These are phyloP conservation scores for Magnusiomyces ingens DNA, from an alignment of 1,139 yeast genomes.

Conservation along the genomic window DNA sequence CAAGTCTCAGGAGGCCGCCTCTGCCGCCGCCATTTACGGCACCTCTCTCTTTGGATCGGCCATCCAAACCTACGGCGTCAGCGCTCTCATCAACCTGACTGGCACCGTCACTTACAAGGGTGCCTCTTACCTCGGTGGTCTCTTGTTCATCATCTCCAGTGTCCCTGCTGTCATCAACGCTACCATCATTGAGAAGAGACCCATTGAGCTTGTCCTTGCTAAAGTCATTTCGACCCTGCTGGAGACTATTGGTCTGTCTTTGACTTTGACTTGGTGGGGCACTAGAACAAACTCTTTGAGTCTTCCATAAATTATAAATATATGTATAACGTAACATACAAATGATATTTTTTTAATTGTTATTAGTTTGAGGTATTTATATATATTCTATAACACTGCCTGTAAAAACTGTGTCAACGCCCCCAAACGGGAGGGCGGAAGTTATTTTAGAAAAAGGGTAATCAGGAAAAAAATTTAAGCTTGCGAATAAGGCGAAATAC, in stretches of 20 bases:
- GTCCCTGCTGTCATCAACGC: slow-evolving; percentile 34
- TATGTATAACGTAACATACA: not conserved
- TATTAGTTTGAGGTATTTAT: too few species aligned
- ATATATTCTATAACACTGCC: not conserved
- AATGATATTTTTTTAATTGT: not conserved
- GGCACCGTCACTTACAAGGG: slow-evolving; percentile 37
- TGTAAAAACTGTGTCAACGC: too few species aligned
- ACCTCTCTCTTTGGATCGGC: slow-evolving; percentile 34
- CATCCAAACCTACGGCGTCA: slow-evolving; percentile 38
- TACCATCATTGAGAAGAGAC: slow-evolving; percentile 33
- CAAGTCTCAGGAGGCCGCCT: slow-evolving; percentile 33
- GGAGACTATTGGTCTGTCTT: slow-evolving; percentile 39
- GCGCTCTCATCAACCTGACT: slow-evolving; percentile 36
- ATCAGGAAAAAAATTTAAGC: slow-evolving; percentile 8
- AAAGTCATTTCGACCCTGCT: slow-evolving; percentile 32
- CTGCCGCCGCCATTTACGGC: slow-evolving; percentile 34
- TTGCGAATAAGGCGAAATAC: slow-evolving; percentile 10
- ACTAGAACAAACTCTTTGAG: slow-evolving; percentile 15
- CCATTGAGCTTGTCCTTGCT: slow-evolving; percentile 33
- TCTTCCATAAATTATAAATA: slow-evolving; percentile 6
- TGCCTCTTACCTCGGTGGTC: slow-evolving; percentile 36
- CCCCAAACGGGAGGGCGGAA: not conserved
- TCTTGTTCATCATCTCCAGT: slow-evolving; percentile 35
- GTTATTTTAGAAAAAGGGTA: not conserved
- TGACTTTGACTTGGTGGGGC: slow-evolving; percentile 36